A percentile compares a stretch with the other conserved stretches of the same genome.
Conservation (phyloP, 2,329 filamentous ascomycete species). For the Claviceps purpurea region DNA sequence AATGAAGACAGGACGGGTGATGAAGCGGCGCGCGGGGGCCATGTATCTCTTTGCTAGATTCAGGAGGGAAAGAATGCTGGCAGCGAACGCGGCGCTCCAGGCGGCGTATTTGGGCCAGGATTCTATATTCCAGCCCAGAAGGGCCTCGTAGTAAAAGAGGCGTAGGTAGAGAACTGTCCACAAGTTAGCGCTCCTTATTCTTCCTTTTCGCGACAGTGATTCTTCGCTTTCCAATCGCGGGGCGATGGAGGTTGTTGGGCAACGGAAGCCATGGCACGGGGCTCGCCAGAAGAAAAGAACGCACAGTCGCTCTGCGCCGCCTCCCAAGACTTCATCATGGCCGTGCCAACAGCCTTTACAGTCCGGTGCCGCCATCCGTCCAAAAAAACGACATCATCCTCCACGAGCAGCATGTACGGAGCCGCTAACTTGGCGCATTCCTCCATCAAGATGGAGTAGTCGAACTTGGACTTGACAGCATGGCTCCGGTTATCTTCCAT, state of each 20-base stretch:
- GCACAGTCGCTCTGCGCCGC: constrained; percentile 1
- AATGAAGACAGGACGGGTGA: neutral
- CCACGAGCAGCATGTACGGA: constrained; percentile 5
- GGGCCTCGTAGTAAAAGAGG: constrained; percentile 6
- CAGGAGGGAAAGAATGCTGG: neutral
- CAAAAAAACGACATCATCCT: constrained; percentile 7
- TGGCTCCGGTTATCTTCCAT: constrained; percentile 3
- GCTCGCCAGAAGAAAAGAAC: neutral
- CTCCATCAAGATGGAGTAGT: constrained; percentile 7
- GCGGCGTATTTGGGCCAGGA: constrained; percentile 4
- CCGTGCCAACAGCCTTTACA: neutral
- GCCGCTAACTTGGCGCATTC: constrained; percentile 3
- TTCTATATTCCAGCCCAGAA: constrained; percentile 6
- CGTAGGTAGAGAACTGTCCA: constrained; percentile 5
- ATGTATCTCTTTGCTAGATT: neutral
- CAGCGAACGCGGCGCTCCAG: neutral
- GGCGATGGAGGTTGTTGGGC: too few relatives aligned
- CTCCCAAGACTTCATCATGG: neutral
- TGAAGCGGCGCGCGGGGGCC: neutral
- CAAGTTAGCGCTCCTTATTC: neutral
- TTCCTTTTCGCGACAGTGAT: neutral
- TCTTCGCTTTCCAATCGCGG: neutral
- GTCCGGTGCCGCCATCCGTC: constrained; percentile 4
- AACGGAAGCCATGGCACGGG: too few relatives aligned
- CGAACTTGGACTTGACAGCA: constrained; percentile 6